Conservation (phyloP, 257 asterid genomes). For the Solanum etuberosum region DNA sequence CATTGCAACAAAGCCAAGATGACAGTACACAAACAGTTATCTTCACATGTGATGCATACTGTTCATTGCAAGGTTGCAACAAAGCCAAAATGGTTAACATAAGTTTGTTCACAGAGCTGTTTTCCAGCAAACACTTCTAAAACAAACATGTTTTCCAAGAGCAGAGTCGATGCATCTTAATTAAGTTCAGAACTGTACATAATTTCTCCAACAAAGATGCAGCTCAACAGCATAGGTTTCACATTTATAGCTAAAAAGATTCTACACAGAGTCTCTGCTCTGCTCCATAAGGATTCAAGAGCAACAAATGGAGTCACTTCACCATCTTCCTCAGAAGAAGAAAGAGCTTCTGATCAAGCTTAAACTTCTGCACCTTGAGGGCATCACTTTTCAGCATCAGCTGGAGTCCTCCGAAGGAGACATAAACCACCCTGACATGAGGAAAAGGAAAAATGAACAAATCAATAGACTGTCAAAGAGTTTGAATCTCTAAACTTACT, state of each 20-base stretch:
- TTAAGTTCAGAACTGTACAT: background rate
- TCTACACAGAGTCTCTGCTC: background rate
- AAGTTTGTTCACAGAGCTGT: background rate
- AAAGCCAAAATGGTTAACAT: background rate
- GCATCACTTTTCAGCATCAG: constrained; percentile 59
- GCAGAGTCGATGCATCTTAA: background rate
- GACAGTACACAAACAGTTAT: background rate
- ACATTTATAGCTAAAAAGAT: background rate
- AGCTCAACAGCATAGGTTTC: background rate
- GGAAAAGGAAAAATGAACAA: background rate
- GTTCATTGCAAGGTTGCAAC: background rate
- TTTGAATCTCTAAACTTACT: background rate
- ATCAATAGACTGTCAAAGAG: background rate
- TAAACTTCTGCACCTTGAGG: constrained; percentile 41
- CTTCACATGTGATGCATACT: background rate
- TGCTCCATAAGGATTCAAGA: background rate
- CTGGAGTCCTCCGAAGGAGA: constrained; percentile 94
- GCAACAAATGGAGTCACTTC: constrained; percentile 6
- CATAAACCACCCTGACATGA: constrained; percentile 38
- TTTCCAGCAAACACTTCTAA: background rate
- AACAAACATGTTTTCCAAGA: background rate
- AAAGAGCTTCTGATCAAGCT: constrained; percentile 56
- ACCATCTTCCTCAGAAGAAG: constrained; percentile 72
- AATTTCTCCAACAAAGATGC: background rate
- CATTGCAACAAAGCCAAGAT: background rate